Conservation (phyloP, 2,329 filamentous ascomycete genomes). For the Cordyceps tenuipes region DNA sequence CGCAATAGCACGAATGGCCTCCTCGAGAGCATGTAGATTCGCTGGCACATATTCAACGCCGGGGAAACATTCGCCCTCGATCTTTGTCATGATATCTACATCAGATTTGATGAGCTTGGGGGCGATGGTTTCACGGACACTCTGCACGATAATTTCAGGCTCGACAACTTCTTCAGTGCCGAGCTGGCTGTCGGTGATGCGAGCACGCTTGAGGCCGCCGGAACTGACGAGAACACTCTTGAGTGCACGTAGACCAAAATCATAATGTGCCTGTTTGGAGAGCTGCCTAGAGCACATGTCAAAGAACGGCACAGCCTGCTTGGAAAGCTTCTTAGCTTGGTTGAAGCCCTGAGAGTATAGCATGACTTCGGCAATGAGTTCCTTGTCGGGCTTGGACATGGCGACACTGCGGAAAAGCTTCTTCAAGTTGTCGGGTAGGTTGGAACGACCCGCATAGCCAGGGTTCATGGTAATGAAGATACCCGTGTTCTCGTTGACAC, state of each 20-base stretch:
- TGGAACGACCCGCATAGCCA: slow-evolving; percentile 95
- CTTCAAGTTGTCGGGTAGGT: slow-evolving; percentile 97
- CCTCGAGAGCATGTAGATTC: slow-evolving; percentile 68
- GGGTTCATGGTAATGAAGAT: slow-evolving; percentile 99
- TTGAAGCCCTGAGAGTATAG: slow-evolving; percentile 99
- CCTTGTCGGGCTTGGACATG: slow-evolving; percentile 99
- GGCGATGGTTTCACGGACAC: slow-evolving; percentile 94
- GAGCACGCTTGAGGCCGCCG: slow-evolving; percentile 83
- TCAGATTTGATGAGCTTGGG: slow-evolving; percentile 92
- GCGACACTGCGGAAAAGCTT: slow-evolving; percentile 98
- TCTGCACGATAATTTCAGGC: slow-evolving; percentile 97
- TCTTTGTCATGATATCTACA: slow-evolving; percentile 76
- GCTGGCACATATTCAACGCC: slow-evolving; percentile 89
- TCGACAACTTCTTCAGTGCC: slow-evolving; percentile 70
- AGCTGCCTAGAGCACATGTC: slow-evolving; percentile 74
- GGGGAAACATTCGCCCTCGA: slow-evolving; percentile 82
- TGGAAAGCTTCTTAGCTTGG: slow-evolving; percentile 86
- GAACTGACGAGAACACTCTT: slow-evolving; percentile 99
- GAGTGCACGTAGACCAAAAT: slow-evolving; percentile 93
- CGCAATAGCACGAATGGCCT: slow-evolving; percentile 75
- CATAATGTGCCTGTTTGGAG: slow-evolving; percentile 97
- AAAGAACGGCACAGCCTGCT: slow-evolving; percentile 97
- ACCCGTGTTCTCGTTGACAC: slow-evolving; percentile 86
- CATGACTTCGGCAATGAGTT: slow-evolving; percentile 99
- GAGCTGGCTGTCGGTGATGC: slow-evolving; percentile 52